A percentile compares a stretch with the other conserved stretches of the same genome.
Conservation (phyloP, 495 filamentous ascomycete genomes). For the Aspergillus steynii region DNA sequence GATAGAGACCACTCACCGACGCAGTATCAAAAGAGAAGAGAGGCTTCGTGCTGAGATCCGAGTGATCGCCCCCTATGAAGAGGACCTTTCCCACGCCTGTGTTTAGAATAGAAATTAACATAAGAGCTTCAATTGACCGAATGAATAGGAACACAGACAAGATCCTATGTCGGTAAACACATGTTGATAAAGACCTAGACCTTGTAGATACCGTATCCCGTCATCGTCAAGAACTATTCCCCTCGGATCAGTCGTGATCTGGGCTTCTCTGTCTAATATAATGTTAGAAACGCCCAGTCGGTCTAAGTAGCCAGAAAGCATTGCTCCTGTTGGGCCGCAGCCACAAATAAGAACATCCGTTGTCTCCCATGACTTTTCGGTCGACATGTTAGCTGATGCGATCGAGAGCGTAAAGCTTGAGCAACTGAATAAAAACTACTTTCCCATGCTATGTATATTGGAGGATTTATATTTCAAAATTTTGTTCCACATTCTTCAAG, state of each 20-base stretch:
- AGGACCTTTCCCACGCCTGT: slow-evolving; percentile 29
- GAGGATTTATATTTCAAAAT: no score
- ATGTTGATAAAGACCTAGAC: slow-evolving; percentile 42
- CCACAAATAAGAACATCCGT: slow-evolving; percentile 43
- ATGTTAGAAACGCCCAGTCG: slow-evolving; percentile 27
- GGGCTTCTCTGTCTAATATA: slow-evolving; percentile 44
- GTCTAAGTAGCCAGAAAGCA: slow-evolving; percentile 37
- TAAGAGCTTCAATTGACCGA: background rate
- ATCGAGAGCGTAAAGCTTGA: no score
- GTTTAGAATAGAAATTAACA: background rate
- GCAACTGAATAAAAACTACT: no score
- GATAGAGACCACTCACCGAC: slow-evolving; percentile 18
- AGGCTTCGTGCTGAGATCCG: slow-evolving; percentile 20
- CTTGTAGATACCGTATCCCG: slow-evolving; percentile 47
- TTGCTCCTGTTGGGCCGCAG: slow-evolving; percentile 39
- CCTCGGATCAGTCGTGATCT: slow-evolving; percentile 50
- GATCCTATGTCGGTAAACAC: slow-evolving; percentile 36
- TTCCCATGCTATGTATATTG: no score
- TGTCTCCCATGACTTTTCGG: slow-evolving; percentile 20
- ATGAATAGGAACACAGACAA: slow-evolving; percentile 21
- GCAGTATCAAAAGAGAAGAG: slow-evolving; percentile 31
- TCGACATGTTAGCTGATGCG: background rate
- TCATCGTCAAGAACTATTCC: slow-evolving; percentile 54
- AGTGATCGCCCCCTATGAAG: slow-evolving; percentile 27
- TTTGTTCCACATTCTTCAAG: no score